Evolutionary conservation across 352 stramenopile genomes (phyloP).

Genomic region (Phytopythium chamaehyphon): DNA sequence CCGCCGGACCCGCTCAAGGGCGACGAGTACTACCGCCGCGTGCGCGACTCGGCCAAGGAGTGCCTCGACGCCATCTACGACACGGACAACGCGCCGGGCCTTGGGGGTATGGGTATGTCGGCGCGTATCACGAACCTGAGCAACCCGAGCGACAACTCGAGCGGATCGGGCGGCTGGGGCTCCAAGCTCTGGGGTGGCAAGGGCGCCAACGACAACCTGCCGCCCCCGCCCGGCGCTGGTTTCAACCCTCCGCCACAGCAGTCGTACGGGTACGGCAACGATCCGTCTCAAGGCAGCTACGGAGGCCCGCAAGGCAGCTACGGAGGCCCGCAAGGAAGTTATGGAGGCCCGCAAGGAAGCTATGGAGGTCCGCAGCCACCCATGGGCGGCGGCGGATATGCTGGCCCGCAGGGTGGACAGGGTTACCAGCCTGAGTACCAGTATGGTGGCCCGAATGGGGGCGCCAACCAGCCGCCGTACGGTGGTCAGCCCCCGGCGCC

Average conservation of each 20-base stretch:
- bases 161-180: constrained; percentile 42
- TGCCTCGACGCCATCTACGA: constrained; percentile 94
- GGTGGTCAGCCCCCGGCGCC: constrained; percentile 24
- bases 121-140: constrained; percentile 77
- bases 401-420: constrained; percentile 16
- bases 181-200: constrained; percentile 73
- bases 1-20: constrained; percentile 91
- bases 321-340: no score
- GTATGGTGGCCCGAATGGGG: constrained; percentile 35
- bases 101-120: constrained; percentile 75
- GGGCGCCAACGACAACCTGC: constrained; percentile 48
- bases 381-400: constrained; percentile 43
- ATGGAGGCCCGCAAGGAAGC: no score
- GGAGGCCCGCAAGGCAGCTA: constrained; percentile 46
- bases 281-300: constrained; percentile 45
- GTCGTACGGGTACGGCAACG: constrained; percentile 43
- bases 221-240: constrained; percentile 44
- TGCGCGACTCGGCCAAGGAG: constrained; percentile 92
- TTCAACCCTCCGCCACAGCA: constrained; percentile 28
- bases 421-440: constrained; percentile 55
- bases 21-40: constrained; percentile 92
- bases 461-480: constrained; percentile 28
- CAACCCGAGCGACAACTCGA: constrained; percentile 45
- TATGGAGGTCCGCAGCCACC: constrained; percentile 36
- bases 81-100: constrained; percentile 62